phyloP scores from a whole-genome alignment of 192 early-diverging fungal species.

The Coemansia sp. region DNA sequence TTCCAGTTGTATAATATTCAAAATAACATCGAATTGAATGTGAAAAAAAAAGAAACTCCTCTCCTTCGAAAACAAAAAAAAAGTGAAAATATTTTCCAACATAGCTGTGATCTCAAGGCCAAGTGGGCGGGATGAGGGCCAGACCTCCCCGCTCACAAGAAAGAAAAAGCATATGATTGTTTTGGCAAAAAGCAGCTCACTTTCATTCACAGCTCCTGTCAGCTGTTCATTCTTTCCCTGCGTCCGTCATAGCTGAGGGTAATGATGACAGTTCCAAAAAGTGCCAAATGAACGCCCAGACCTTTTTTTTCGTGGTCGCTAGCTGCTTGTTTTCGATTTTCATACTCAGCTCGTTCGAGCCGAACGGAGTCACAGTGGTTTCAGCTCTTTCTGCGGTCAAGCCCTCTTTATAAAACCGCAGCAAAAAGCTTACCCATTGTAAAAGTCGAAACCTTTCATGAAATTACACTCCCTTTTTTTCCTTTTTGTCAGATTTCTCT shows the following conservation, averaged over 20 bases:
- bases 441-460: too few species aligned
- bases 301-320: too few species aligned
- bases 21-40: constrained; percentile 12
- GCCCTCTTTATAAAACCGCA: too few species aligned
- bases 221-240: too few species aligned
- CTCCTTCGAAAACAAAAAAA: constrained; percentile 10
- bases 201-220: too few species aligned
- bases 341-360: background rate
- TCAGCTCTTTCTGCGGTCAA: background rate
- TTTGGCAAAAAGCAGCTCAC: too few species aligned
- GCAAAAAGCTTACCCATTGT: too few species aligned
- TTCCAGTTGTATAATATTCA: constrained; percentile 1
- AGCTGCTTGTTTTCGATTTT: background rate
- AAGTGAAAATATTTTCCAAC: constrained; percentile 13
- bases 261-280: too few species aligned
- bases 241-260: too few species aligned
- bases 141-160: too few species aligned
- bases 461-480: background rate
- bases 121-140: background rate
- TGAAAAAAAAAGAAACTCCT: constrained; percentile 9
- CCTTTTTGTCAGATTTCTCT: background rate
- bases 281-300: background rate
- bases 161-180: too few species aligned
- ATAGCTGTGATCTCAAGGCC: background rate
- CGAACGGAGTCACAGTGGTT: background rate